Conservation (phyloP, 306 rosid species). For the Alnus rubra region DNA sequence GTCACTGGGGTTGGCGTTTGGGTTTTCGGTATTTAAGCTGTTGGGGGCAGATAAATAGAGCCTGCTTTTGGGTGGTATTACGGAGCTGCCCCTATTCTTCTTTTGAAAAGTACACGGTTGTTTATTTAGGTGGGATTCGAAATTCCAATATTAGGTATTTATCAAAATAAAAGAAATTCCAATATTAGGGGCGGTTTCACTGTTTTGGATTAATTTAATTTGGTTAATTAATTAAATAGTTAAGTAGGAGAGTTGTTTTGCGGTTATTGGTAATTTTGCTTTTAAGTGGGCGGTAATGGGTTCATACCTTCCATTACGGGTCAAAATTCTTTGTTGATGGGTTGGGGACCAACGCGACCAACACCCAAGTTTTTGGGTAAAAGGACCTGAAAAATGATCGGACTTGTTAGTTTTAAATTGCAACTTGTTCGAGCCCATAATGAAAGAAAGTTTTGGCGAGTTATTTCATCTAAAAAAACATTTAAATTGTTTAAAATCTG, state of each 20-base stretch:
- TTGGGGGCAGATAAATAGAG: neutral
- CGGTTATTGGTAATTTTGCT: neutral
- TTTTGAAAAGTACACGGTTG: slow-evolving; percentile 28
- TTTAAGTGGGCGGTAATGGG: neutral
- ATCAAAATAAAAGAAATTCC: too few species aligned
- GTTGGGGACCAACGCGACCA: neutral
- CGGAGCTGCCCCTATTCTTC: slow-evolving; percentile 26
- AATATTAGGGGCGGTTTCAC: neutral
- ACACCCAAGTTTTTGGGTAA: neutral
- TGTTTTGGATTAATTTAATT: neutral
- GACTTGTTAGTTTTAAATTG: too few species aligned
- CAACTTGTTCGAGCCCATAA: too few species aligned
- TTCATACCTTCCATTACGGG: neutral
- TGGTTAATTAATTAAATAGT: slow-evolving; percentile 3
- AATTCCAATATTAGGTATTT: neutral
- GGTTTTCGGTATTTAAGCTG: slow-evolving; percentile 31
- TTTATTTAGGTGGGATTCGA: slow-evolving; percentile 18
- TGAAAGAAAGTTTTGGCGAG: too few species aligned
- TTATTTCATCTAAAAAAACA: too few species aligned
- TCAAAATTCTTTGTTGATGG: neutral
- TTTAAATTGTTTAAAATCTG: too few species aligned
- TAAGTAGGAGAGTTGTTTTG: too few species aligned
- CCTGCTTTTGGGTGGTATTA: slow-evolving; percentile 6
- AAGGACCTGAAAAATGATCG: neutral
- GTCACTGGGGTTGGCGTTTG: neutral